These are phyloP conservation scores for Microbotryum scabiosae DNA, from an alignment of 1,284 basidiomycete genomes.

Conservation along the genomic window DNA sequence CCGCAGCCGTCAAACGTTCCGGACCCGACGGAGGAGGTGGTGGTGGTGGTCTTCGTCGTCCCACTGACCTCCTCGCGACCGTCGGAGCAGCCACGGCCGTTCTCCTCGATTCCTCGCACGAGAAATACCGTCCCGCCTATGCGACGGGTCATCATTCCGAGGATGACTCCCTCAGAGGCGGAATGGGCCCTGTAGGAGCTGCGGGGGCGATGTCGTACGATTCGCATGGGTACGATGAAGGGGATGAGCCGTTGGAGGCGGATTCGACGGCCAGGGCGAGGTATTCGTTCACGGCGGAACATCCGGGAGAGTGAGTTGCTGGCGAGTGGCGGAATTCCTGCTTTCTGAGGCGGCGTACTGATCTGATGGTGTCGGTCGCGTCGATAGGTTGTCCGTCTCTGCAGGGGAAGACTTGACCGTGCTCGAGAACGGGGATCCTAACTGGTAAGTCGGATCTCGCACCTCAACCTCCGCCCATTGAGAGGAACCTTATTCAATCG, in stretches of 20 bases:
- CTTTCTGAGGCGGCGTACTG: no score
- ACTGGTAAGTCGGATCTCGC: constrained; percentile 18
- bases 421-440: constrained; percentile 23
- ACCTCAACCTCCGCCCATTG: no score
- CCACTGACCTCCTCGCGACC: constrained; percentile 24
- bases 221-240: constrained; percentile 6
- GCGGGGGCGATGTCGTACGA: constrained; percentile 17
- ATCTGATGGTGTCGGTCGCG: no score
- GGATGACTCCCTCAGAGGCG: no score
- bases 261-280: constrained; percentile 12
- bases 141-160: background rate
- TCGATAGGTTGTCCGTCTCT: constrained; percentile 10
- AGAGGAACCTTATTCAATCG: background rate
- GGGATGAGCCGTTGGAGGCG: constrained; percentile 11
- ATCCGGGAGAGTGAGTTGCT: constrained; percentile 18
- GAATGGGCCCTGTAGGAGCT: background rate
- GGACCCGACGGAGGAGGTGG: background rate
- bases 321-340: no score
- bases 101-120: constrained; percentile 23
- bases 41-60: constrained; percentile 5
- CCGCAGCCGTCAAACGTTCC: constrained; percentile 11
- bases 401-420: constrained; percentile 26
- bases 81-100: constrained; percentile 30
- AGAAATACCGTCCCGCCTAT: constrained; percentile 1
- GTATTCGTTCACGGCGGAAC: constrained; percentile 29